Evolutionary conservation across 495 filamentous ascomycete species (phyloP).

Genomic region (Podospora sp.): DNA sequence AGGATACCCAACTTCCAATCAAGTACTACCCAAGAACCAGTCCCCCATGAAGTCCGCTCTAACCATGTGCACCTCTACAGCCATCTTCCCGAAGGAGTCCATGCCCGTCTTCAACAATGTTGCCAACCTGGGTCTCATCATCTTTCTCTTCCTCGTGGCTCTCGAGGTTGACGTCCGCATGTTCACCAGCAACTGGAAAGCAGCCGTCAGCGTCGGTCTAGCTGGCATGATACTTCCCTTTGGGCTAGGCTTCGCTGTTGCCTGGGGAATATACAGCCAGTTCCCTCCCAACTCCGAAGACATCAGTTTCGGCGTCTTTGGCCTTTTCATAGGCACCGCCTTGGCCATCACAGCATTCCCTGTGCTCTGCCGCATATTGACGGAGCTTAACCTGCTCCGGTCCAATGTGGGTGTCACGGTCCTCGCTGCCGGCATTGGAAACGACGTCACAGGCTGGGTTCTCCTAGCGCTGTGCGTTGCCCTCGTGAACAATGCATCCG

Average conservation of each 20-base stretch:
- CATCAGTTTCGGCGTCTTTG: constrained; percentile 79
- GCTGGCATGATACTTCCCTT: constrained; percentile 87
- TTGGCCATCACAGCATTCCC: constrained; percentile 97
- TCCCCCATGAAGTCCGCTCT: neutral
- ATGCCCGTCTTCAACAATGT: constrained; percentile 77
- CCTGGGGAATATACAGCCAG: constrained; percentile 81
- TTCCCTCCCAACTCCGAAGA: constrained; percentile 58
- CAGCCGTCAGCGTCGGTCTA: constrained; percentile 78
- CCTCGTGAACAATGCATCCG: constrained; percentile 84
- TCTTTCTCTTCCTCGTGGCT: constrained; percentile 92
- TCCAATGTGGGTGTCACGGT: constrained; percentile 89
- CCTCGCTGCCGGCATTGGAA: constrained; percentile 90
- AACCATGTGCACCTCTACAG: constrained; percentile 19
- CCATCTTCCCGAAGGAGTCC: constrained; percentile 76
- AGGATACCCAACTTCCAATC: constrained; percentile 78
- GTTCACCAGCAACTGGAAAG: constrained; percentile 81
- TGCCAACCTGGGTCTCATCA: constrained; percentile 85
- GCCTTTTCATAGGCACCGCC: constrained; percentile 92
- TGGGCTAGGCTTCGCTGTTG: constrained; percentile 69
- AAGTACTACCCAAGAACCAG: constrained; percentile 51
- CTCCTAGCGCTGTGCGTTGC: constrained; percentile 92
- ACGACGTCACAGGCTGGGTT: constrained; percentile 91
- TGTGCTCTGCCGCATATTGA: constrained; percentile 91
- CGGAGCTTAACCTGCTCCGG: constrained; percentile 83
- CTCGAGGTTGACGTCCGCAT: constrained; percentile 91